These are phyloP conservation scores for Trametes meyenii DNA, from an alignment of 768 basidiomycete genomes.

Conservation along the genomic window DNA sequence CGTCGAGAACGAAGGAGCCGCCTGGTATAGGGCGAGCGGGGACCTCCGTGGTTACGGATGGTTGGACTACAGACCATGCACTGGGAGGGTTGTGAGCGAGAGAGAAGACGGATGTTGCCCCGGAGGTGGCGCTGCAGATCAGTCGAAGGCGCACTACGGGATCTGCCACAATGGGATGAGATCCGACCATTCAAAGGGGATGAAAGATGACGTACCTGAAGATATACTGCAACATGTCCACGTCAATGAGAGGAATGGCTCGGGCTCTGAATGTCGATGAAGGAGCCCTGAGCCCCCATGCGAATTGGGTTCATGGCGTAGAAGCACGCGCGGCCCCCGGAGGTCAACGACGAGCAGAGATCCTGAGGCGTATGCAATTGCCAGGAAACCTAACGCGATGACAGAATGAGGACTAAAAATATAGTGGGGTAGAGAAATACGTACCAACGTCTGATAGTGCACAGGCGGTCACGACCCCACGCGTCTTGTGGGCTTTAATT, in stretches of 20 bases:
- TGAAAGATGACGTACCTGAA: constrained; percentile 42
- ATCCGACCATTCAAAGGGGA: not conserved
- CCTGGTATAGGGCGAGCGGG: constrained; percentile 48
- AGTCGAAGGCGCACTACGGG: constrained; percentile 55
- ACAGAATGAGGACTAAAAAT: not conserved
- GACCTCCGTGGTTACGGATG: constrained; percentile 39
- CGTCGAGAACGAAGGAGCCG: constrained; percentile 55
- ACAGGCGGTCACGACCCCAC: constrained; percentile 52
- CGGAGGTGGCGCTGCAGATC: constrained; percentile 60
- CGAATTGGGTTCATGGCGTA: constrained; percentile 47
- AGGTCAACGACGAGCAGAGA: constrained; percentile 69
- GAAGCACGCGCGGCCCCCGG: constrained; percentile 70
- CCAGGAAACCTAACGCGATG: constrained; percentile 65
- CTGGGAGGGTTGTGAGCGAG: constrained; percentile 42
- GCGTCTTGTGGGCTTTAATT: constrained; percentile 44
- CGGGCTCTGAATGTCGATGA: constrained; percentile 38
- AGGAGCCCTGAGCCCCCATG: constrained; percentile 44
- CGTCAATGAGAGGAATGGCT: constrained; percentile 54
- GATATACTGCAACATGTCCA: constrained; percentile 68
- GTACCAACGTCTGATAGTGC: constrained; percentile 77
- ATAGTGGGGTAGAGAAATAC: constrained; percentile 15
- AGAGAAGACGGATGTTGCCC: constrained; percentile 61
- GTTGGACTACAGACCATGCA: constrained; percentile 37
- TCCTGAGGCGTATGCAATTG: constrained; percentile 65
- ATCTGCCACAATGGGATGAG: constrained; percentile 37